Base-by-base conservation (phyloP, 108 stramenopile genomes). In the Cyclostephanos invisitatus region DNA sequence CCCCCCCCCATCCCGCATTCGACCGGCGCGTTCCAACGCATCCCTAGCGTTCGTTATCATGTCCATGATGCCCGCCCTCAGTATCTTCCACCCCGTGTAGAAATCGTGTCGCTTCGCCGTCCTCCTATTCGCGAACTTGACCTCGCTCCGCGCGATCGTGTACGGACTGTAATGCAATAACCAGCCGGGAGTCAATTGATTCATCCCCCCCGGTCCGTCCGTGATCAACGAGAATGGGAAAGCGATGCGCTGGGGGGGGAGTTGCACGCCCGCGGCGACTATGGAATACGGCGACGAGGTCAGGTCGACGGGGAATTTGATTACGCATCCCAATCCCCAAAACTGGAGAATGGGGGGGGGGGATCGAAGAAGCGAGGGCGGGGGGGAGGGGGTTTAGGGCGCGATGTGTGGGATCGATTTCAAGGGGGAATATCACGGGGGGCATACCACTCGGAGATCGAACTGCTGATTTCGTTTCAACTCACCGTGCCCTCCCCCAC, bases 261-360 rank as follows among this genome's bases (percentile, higher is more conserved):
- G 85, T 17, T 78, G 83, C 18, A 93, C 92, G 20, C 96, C 97
- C 5, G 97, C 96, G 3, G 96, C 98, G 20, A 98, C 76, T 27
- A 98, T 81, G 36, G 90, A 85, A 82, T 97, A 98, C 56, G 96
- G 96, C n/a, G 95, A 62, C 28, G 62, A 67, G 8, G 83, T 81
- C 48, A 96, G 62, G 67, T 96, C 90, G n/a, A 91, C 86, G 25
- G 98, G 97, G 56, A 95, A 93, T 74, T 96, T 97, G 74, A 97
- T 83, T 68, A 85, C 83, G 40, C 73, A 70, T 21, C 83, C 80
- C 68, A 98, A 80, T 6, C 98, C 98, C 90, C 87, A 97, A 81
- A 92, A 98, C 68, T 69, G 38, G 0, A n/a, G 0, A 32, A 32
- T 3, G 32, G 32, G 32, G 32, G 32, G 32, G 4, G 32, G 32